phyloP scores from a whole-genome alignment of 352 stramenopile species.

The Globisporangium megalacanthum region DNA sequence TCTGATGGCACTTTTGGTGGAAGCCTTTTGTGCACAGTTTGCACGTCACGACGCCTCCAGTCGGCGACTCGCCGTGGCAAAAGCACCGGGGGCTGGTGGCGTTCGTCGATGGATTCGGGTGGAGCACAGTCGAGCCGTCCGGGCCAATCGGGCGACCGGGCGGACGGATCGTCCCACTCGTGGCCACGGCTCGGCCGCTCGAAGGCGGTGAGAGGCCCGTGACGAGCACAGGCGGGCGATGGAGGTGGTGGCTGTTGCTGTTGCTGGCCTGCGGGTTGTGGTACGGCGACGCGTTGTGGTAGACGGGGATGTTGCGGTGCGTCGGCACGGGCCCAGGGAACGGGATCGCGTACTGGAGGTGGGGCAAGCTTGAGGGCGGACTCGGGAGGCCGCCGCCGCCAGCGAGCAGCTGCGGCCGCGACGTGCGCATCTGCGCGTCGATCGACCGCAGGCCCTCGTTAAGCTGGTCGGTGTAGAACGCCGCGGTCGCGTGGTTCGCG shows the following conservation, averaged over 20 bases:
- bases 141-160: not conserved
- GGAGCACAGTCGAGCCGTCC: slow-evolving; percentile 12
- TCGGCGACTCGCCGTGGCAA: slow-evolving; percentile 20
- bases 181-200: slow-evolving; percentile 1
- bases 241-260: slow-evolving; percentile 5
- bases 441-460: slow-evolving; percentile 36
- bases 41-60: slow-evolving; percentile 47
- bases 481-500: slow-evolving; percentile 36
- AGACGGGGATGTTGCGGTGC: slow-evolving; percentile 12
- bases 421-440: slow-evolving; percentile 32
- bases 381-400: not conserved
- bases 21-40: slow-evolving; percentile 43
- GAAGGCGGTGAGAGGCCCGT: not conserved
- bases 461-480: slow-evolving; percentile 59
- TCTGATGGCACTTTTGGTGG: slow-evolving; percentile 76
- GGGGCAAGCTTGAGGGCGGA: not conserved
- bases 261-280: slow-evolving; percentile 1
- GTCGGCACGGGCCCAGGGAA: not conserved
- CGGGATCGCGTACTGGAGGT: slow-evolving; percentile 1
- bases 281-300: slow-evolving; percentile 4
- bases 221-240: not conserved
- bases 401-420: slow-evolving; percentile 14
- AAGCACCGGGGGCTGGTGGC: slow-evolving; percentile 58
- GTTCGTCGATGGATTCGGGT: slow-evolving; percentile 19
- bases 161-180: not conserved